These are phyloP conservation scores for Gomphus bonarii DNA, from an alignment of 1,284 basidiomycete genomes.

Conservation along the genomic window DNA sequence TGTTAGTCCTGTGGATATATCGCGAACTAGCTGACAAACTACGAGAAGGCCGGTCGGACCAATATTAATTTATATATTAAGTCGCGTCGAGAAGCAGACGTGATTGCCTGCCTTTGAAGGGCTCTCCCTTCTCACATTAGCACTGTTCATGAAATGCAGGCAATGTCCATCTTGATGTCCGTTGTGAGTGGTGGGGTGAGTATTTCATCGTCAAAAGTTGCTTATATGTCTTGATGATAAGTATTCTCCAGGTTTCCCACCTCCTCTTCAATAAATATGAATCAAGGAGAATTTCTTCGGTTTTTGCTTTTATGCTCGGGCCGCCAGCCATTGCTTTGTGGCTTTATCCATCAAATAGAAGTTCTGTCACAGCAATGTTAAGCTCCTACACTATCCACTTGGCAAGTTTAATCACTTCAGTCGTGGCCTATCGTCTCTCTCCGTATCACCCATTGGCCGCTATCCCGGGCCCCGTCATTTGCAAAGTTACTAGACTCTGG, in stretches of 20 bases:
- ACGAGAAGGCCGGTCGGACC: too few species aligned
- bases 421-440: constrained; percentile 15
- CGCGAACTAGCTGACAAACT: too few species aligned
- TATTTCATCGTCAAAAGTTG: background rate
- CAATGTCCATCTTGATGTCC: background rate
- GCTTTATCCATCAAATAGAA: background rate
- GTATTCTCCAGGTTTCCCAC: constrained; percentile 7
- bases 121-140: too few species aligned
- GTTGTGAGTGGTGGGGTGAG: background rate
- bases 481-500: constrained; percentile 27
- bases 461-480: constrained; percentile 22
- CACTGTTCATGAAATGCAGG: background rate
- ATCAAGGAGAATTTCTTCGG: background rate
- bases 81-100: too few species aligned
- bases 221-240: constrained; percentile 16
- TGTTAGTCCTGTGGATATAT: too few species aligned
- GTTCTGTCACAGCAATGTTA: background rate
- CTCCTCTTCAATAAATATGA: background rate
- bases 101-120: too few species aligned
- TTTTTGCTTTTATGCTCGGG: background rate
- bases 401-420: constrained; percentile 5
- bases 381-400: background rate
- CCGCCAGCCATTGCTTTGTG: background rate
- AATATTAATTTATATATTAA: too few species aligned
- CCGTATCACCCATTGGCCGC: constrained; percentile 17